phyloP scores from a whole-genome alignment of 129 eudicot genomes.

The Flaveria robusta region DNA sequence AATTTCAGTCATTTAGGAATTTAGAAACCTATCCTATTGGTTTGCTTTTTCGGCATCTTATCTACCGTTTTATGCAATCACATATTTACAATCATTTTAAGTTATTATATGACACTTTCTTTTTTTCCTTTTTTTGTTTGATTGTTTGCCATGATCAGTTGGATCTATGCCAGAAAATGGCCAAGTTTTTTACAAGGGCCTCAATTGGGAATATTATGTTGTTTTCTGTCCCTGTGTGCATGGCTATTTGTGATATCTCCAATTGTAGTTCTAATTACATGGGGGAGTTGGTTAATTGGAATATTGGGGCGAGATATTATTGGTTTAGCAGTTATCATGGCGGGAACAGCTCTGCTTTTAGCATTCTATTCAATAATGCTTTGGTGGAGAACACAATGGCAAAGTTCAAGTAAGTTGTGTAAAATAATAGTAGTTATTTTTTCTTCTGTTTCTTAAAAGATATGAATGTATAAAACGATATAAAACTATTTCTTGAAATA shows the following conservation, averaged over 20 bases:
- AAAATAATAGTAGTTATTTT: background rate
- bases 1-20: background rate
- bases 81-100: background rate
- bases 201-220: constrained; percentile 65
- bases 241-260: constrained; percentile 89
- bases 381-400: constrained; percentile 99
- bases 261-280: constrained; percentile 62
- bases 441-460: background rate
- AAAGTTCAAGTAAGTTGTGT: constrained; percentile 77
- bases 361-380: constrained; percentile 99
- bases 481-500: constrained; percentile 25
- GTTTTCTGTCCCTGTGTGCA: constrained; percentile 64
- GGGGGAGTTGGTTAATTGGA: constrained; percentile 90
- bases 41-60: background rate
- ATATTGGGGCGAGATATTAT: constrained; percentile 84
- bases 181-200: constrained; percentile 81
- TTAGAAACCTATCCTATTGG: background rate
- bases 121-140: background rate
- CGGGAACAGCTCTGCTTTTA: constrained; percentile 92
- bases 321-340: constrained; percentile 96
- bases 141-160: constrained; percentile 48
- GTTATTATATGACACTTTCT: constrained; percentile 1
- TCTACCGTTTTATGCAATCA: no score
- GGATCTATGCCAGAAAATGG: constrained; percentile 99
- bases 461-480: background rate